Conservation (phyloP, 805 yeast genomes). For the Scheffersomyces spartinae region DNA sequence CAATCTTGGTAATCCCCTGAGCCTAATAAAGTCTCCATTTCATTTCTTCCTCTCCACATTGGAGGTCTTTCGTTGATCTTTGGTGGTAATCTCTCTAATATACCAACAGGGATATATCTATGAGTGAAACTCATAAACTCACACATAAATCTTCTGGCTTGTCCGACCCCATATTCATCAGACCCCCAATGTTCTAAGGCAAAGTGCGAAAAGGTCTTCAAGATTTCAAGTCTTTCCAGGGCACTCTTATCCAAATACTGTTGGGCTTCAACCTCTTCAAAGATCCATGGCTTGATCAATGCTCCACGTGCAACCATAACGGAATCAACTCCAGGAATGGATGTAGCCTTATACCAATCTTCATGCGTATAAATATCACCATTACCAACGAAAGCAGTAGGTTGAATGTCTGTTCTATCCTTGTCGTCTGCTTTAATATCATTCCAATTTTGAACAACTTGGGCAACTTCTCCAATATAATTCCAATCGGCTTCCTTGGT, state of each 20-base stretch:
- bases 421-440: slow-evolving; percentile 49
- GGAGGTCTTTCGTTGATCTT: slow-evolving; percentile 90
- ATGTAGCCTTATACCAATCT: slow-evolving; percentile 74
- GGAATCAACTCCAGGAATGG: slow-evolving; percentile 66
- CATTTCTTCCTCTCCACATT: slow-evolving; percentile 85
- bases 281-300: slow-evolving; percentile 96
- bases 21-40: slow-evolving; percentile 81
- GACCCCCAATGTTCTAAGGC: slow-evolving; percentile 98
- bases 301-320: slow-evolving; percentile 99
- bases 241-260: slow-evolving; percentile 87
- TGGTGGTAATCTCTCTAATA: slow-evolving; percentile 80
- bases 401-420: slow-evolving; percentile 41
- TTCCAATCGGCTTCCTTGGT: slow-evolving; percentile 90
- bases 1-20: slow-evolving; percentile 83
- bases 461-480: slow-evolving; percentile 67
- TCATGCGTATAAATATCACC: slow-evolving; percentile 84
- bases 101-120: slow-evolving; percentile 89
- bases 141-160: slow-evolving; percentile 82
- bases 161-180: slow-evolving; percentile 86
- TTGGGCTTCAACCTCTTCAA: slow-evolving; percentile 83
- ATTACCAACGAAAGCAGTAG: slow-evolving; percentile 82
- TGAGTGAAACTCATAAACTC: slow-evolving; percentile 92
- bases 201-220: slow-evolving; percentile 57
- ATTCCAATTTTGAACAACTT: slow-evolving; percentile 48
- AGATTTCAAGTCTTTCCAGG: slow-evolving; percentile 73